These are phyloP conservation scores for Porpolomopsis calyptriformis DNA, from an alignment of 768 basidiomycete species.

Conservation along the genomic window DNA sequence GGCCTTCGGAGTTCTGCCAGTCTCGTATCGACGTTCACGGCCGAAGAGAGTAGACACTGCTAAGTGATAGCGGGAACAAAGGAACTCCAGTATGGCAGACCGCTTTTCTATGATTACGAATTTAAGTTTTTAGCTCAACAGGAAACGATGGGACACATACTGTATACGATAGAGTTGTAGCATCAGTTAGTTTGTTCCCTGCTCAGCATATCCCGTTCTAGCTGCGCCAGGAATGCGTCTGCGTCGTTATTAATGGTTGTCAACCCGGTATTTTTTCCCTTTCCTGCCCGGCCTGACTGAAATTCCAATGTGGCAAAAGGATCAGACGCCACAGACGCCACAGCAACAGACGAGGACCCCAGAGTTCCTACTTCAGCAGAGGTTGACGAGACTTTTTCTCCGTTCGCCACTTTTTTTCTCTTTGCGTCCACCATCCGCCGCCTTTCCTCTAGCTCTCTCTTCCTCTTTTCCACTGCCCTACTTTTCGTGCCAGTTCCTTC, in stretches of 20 bases:
- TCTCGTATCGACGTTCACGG: no score
- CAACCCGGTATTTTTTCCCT: slow-evolving; percentile 10
- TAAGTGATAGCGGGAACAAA: no score
- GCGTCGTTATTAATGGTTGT: slow-evolving; percentile 28
- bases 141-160: no score
- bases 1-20: no score
- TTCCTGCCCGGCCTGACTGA: slow-evolving; percentile 19
- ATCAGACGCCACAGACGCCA: slow-evolving; percentile 21
- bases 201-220: slow-evolving; percentile 51
- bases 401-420: slow-evolving; percentile 39
- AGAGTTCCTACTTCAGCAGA: not conserved
- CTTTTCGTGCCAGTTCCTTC: slow-evolving; percentile 28
- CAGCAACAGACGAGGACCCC: not conserved
- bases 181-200: slow-evolving; percentile 35
- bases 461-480: slow-evolving; percentile 61
- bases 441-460: slow-evolving; percentile 63
- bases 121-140: no score
- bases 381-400: slow-evolving; percentile 2
- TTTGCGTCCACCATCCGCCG: slow-evolving; percentile 54
- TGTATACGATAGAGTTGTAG: slow-evolving; percentile 1
- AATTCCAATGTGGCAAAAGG: slow-evolving; percentile 45
- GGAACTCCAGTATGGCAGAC: no score
- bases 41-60: no score
- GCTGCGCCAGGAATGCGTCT: slow-evolving; percentile 54
- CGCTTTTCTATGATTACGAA: no score